Conservation (phyloP, 2,329 filamentous ascomycete genomes). For the Pezicula rhizophila region DNA sequence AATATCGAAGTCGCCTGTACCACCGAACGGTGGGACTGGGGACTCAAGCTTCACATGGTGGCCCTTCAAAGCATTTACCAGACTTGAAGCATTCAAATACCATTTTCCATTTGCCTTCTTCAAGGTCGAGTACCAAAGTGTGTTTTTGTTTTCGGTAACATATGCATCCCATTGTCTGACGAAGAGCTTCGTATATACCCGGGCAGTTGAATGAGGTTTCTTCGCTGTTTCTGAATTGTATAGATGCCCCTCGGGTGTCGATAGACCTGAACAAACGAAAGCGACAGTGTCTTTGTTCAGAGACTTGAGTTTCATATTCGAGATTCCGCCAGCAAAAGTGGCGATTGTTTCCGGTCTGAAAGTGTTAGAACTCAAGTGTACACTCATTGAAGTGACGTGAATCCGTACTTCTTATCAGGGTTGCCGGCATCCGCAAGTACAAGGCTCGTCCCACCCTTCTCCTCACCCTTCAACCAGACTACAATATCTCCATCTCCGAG, state of each 20-base stretch:
- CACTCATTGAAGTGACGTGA: neutral
- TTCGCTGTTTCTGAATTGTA: constrained; percentile 58
- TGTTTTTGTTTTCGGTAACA: constrained; percentile 59
- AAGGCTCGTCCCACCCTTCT: constrained; percentile 36
- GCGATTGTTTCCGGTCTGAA: constrained; percentile 38
- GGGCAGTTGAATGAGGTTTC: constrained; percentile 57
- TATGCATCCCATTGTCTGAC: constrained; percentile 83
- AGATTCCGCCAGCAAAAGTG: constrained; percentile 45
- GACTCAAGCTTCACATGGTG: constrained; percentile 44
- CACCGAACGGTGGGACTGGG: constrained; percentile 74
- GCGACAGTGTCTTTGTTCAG: constrained; percentile 44
- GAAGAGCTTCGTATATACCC: constrained; percentile 69
- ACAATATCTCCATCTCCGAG: constrained; percentile 35
- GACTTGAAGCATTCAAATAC: constrained; percentile 33
- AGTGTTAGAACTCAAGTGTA: constrained; percentile 4
- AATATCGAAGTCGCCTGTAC: constrained; percentile 74
- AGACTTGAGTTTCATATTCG: constrained; percentile 53
- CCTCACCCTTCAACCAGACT: constrained; percentile 41
- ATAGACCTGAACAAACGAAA: constrained; percentile 55
- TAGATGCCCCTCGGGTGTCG: constrained; percentile 62
- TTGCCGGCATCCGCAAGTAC: constrained; percentile 21
- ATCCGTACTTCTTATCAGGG: constrained; percentile 14
- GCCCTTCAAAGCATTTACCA: constrained; percentile 57
- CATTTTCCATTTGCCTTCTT: constrained; percentile 25
- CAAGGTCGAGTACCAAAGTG: constrained; percentile 67